phyloP scores from a whole-genome alignment of 2,329 filamentous ascomycete genomes.

The Madurella mycetomatis region DNA sequence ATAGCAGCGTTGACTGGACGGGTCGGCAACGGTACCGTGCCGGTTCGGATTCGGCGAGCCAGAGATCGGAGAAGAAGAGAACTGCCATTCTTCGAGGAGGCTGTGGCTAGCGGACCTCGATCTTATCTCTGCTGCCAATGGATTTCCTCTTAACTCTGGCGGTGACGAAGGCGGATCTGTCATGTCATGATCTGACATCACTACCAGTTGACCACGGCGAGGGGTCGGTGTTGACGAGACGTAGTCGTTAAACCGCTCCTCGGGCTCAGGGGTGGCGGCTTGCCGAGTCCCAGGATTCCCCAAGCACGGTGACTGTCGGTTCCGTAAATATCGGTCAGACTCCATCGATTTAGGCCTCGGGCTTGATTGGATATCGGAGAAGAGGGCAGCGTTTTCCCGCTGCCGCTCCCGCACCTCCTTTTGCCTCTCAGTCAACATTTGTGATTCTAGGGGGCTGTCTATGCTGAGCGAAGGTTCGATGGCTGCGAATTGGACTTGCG shows the following conservation, averaged over 20 bases:
- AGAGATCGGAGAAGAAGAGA: slow-evolving; percentile 52
- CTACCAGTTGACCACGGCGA: slow-evolving; percentile 48
- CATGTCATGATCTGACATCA: slow-evolving; percentile 44
- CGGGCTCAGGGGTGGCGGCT: slow-evolving; percentile 44
- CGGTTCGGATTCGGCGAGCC: slow-evolving; percentile 43
- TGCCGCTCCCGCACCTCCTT: slow-evolving; percentile 73
- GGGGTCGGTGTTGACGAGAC: slow-evolving; percentile 59
- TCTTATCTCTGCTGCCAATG: slow-evolving; percentile 48
- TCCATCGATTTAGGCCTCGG: slow-evolving; percentile 28
- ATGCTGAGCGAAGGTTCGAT: slow-evolving; percentile 57
- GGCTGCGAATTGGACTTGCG: slow-evolving; percentile 71
- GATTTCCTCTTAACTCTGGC: slow-evolving; percentile 50
- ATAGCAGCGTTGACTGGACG: slow-evolving; percentile 21
- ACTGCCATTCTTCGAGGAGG: slow-evolving; percentile 46
- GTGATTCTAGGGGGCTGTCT: slow-evolving; percentile 55
- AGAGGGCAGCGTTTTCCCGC: slow-evolving; percentile 60
- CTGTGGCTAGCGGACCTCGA: slow-evolving; percentile 42
- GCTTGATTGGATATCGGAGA: slow-evolving; percentile 62
- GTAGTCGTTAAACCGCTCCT: slow-evolving; percentile 45
- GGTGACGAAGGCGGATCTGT: slow-evolving; percentile 57
- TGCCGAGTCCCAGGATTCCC: slow-evolving; percentile 19
- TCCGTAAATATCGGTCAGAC: slow-evolving; percentile 1
- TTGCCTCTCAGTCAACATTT: slow-evolving; percentile 73
- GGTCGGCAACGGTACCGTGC: slow-evolving; percentile 26
- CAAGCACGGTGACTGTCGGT: background rate